A percentile compares a stretch with the other conserved stretches of the same genome.
Evolutionary conservation across 371 early-diverging fungal species (phyloP).

Genomic region (Blakeslea trispora): DNA sequence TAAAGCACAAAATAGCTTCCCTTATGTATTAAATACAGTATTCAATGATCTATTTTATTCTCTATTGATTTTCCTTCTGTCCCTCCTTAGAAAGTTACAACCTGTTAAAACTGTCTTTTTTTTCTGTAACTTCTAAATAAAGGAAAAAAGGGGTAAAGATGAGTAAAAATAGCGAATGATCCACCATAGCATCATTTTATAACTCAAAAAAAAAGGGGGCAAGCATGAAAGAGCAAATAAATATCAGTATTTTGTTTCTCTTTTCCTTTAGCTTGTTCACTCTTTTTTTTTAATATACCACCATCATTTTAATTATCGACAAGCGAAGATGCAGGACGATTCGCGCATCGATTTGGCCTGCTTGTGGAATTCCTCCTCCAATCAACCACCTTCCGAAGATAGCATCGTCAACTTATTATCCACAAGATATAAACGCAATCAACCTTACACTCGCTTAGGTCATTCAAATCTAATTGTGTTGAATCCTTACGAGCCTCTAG

Average conservation of each 20-base stretch:
- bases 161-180: neutral
- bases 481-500: slow-evolving; percentile 59
- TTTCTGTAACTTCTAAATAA: neutral
- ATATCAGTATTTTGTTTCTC: too few species aligned
- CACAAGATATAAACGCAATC: slow-evolving; percentile 55
- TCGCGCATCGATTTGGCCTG: slow-evolving; percentile 50
- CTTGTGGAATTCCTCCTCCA: slow-evolving; percentile 27
- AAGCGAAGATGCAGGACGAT: slow-evolving; percentile 48
- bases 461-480: slow-evolving; percentile 59
- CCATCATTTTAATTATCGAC: too few species aligned
- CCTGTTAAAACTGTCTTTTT: neutral
- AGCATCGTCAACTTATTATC: slow-evolving; percentile 56
- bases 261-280: too few species aligned
- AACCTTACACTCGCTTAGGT: slow-evolving; percentile 63
- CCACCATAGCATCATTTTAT: neutral
- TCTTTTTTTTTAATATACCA: too few species aligned
- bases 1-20: neutral
- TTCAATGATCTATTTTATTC: too few species aligned
- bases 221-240: neutral
- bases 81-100: too few species aligned
- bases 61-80: too few species aligned
- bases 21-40: neutral
- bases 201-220: slow-evolving; percentile 2
- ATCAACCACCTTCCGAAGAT: slow-evolving; percentile 57
- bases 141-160: too few species aligned